Percentiles rank a stretch among this genome's conserved stretches.
Evolutionary conservation across 805 yeast genomes (phyloP).

Genomic region (Candida xyloterini): DNA sequence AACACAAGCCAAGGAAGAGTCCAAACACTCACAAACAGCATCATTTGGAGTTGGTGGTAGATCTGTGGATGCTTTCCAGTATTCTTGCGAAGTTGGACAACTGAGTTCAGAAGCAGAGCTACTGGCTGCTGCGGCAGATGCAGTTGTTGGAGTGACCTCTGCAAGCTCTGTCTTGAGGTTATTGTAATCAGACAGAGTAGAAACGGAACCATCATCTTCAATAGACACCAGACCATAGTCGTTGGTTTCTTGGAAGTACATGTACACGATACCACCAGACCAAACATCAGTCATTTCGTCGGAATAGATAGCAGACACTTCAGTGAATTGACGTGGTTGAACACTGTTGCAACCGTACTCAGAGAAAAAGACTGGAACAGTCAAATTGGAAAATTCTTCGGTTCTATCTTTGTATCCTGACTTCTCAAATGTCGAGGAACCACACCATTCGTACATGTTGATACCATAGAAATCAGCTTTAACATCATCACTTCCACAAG

Average conservation of each 20-base stretch:
- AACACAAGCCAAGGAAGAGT: conserved; percentile 54
- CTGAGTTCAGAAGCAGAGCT: conserved; percentile 34
- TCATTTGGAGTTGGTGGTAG: conserved; percentile 79
- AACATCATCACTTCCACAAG: conserved; percentile 70
- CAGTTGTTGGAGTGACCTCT: conserved; percentile 48
- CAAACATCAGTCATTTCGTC: conserved; percentile 81
- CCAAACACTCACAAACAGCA: conserved; percentile 62
- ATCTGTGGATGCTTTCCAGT: conserved; percentile 65
- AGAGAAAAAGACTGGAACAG: conserved; percentile 81
- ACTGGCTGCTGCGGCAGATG: conserved; percentile 35
- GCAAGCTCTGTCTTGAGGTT: conserved; percentile 54
- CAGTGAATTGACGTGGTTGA: conserved; percentile 74
- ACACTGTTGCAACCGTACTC: conserved; percentile 84
- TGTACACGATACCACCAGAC: conserved; percentile 93
- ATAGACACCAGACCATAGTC: conserved; percentile 75
- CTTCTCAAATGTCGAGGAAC: conserved; percentile 49
- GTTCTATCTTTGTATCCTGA: conserved; percentile 77
- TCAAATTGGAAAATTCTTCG: conserved; percentile 63
- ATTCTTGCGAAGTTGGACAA: conserved; percentile 49
- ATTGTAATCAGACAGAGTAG: conserved; percentile 60
- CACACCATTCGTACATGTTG: conserved; percentile 91
- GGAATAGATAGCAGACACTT: conserved; percentile 64
- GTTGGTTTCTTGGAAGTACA: conserved; percentile 84
- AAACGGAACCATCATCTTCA: conserved; percentile 40
- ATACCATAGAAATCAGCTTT: conserved; percentile 79